Evolutionary conservation across 2,329 filamentous ascomycete species (phyloP).

Genomic region (Neonectria ditissima): DNA sequence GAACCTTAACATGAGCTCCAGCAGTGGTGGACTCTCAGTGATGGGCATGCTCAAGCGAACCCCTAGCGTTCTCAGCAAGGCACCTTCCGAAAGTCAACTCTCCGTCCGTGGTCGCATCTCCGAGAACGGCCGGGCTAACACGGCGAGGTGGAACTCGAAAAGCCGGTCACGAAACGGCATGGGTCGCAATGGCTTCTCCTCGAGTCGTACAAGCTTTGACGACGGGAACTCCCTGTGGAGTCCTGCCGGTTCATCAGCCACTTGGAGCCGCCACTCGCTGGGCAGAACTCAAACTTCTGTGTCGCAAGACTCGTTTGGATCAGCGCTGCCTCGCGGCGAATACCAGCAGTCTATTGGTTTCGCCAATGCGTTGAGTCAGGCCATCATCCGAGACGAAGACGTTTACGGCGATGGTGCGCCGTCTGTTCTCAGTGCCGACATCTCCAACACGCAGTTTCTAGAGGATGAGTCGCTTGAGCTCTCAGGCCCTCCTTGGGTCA

Average conservation of each 20-base stretch:
- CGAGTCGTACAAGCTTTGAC: conserved; percentile 93
- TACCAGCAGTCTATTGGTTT: conserved; percentile 98
- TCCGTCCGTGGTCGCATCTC: conserved; percentile 77
- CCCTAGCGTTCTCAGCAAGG: conserved; percentile 92
- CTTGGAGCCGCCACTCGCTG: conserved; percentile 93
- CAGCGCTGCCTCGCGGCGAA: conserved; percentile 78
- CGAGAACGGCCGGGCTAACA: conserved; percentile 65
- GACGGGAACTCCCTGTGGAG: conserved; percentile 93
- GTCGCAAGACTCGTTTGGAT: conserved; percentile 91
- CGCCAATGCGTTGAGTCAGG: conserved; percentile 94
- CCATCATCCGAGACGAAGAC: conserved; percentile 91
- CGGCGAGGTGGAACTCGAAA: conserved; percentile 85
- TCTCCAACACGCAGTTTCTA: conserved; percentile 73
- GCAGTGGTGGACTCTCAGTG: conserved; percentile 77
- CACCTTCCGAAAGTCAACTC: conserved; percentile 83
- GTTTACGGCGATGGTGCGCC: conserved; percentile 62
- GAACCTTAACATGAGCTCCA: conserved; percentile 55
- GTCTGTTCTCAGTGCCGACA: conserved; percentile 70
- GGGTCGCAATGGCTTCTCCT: conserved; percentile 83
- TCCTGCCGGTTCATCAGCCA: conserved; percentile 85
- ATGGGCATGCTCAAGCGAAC: conserved; percentile 83
- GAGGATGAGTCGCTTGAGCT: conserved; percentile 95
- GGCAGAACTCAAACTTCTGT: conserved; percentile 91
- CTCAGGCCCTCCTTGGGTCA: conserved; percentile 95
- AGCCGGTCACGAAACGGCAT: conserved; percentile 82